phyloP scores from a whole-genome alignment of 164 flowering plant genomes.

The Piper longum region DNA sequence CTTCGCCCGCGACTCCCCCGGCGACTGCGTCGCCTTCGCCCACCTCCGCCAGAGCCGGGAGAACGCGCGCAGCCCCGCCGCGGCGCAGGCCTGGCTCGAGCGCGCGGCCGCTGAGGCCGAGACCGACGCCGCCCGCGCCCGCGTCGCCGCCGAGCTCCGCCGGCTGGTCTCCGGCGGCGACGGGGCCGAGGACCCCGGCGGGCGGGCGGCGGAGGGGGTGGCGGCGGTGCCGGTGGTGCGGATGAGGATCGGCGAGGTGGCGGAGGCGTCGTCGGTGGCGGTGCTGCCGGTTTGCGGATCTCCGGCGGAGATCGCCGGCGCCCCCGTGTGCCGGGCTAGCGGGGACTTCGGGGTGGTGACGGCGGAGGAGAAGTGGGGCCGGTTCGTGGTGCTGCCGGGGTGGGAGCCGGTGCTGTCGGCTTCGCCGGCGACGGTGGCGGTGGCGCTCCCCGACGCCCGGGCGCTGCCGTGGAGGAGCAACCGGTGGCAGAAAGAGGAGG shows the following conservation, averaged over 20 bases:
- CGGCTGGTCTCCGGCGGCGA: constrained; percentile 15
- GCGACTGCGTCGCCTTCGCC: constrained; percentile 69
- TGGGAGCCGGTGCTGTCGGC: constrained; percentile 54
- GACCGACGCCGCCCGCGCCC: constrained; percentile 35
- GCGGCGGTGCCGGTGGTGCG: constrained; percentile 76
- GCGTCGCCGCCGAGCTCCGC: constrained; percentile 25
- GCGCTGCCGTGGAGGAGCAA: constrained; percentile 79
- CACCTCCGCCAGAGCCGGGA: constrained; percentile 53
- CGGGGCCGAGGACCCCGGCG: constrained; percentile 10
- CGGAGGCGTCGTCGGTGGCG: constrained; percentile 47
- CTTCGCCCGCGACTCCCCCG: constrained; percentile 39
- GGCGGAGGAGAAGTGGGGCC: constrained; percentile 70
- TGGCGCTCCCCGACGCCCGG: constrained; percentile 47
- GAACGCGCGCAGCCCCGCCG: constrained; percentile 22
- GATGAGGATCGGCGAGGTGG: constrained; percentile 59
- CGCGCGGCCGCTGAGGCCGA: constrained; percentile 40
- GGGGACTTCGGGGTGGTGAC: constrained; percentile 67
- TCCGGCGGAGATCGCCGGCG: constrained; percentile 34
- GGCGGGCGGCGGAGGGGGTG: constrained; percentile 5
- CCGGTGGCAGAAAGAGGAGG: constrained; percentile 57
- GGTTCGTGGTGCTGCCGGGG: constrained; percentile 72
- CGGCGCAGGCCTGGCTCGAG: constrained; percentile 25
- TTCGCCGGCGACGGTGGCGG: constrained; percentile 40
- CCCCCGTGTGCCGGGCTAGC: constrained; percentile 38
- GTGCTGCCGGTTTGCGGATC: constrained; percentile 54